Base-by-base conservation (phyloP, 768 basidiomycete genomes). In the Rhodosporidiobolus odoratus region DNA sequence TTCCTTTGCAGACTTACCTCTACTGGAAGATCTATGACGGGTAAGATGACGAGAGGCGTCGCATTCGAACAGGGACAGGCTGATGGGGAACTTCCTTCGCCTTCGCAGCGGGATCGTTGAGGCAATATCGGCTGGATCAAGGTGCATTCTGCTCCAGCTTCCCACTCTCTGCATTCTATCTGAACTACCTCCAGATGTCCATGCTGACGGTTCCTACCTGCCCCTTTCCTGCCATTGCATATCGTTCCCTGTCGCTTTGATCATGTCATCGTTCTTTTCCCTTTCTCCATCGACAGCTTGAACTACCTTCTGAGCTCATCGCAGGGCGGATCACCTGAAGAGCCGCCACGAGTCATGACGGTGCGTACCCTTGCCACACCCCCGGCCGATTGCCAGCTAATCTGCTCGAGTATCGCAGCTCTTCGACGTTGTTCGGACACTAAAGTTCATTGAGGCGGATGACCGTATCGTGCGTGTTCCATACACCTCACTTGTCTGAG, bases 11-110 rank as follows among this genome's bases (percentile, higher is more conserved):
- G 67, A 69, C 71, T 19, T 68, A 67, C 40, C 68, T 77, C 45
- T 73, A 75, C 68, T 77, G 77, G 77, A 76, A 76, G 69, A 67
- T 77, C 43, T 75, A 77, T 62, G 73, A 75, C 38, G 77, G 76
- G 41, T 62, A 30, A 21, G 30, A 35, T 17, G n/a, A 21, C 21
- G 7, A 35, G 30, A 34, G 16, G 9, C 15, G 17, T 6, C 27
- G 59, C 16, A 8, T 43, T 40, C n/a, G 8, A 3, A n/a, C 27
- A 45, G 40, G 43, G 43, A 45, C 23, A 38, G 4, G 8, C 3
- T 13, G 19, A 13, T 47, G 32, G 3, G 3, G 30, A 35, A 62
- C n/a, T n/a, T 23, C 4, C 30, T n/a, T 37, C 4, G 23, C 16
- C 34, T 38, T 52, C 21, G 1, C 64, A 65, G 68, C 15, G 69